Base-by-base conservation (phyloP, 1,139 yeast genomes). In the Candida anutae region DNA sequence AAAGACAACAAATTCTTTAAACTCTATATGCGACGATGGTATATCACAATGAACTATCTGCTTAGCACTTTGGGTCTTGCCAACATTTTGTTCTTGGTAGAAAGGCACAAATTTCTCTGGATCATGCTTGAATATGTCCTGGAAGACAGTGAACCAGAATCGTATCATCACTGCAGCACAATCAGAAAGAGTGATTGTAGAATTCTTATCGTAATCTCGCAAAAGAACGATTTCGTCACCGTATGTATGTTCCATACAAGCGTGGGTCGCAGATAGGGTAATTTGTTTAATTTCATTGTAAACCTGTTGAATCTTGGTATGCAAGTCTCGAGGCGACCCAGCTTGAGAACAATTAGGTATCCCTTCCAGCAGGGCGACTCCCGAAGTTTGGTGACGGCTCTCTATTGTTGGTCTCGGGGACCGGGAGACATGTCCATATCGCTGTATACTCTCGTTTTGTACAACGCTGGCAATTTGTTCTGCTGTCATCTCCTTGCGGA, bases 91-190 rank as follows among this genome's bases (percentile, higher is more conserved):
- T n/a, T n/a, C n/a, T 34, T 45, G 54, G 19, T 35, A 50, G 43
- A 45, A 55, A n/a, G 61, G 68, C 22, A 38, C 46, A 20, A 53
- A 35, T 5, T 23, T 30, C 8, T 24, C 28, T 5, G 39, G 39
- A 14, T 31, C 21, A 12, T 33, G 37, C 22, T 43, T 39, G 42
- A 73, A 63, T 28, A 66, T 68, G 3, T 56, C 69, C 5, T 65
- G 50, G 43, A 81, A 82, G 1, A 76, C 80, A 0, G 84, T 62
- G 3, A 70, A 45, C 73, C 81, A 69, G 42, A 65, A 75, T 29
- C 68, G 45, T 5, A 57, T 52, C 9, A 82, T 46, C 2, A 59
- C 50, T 2, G 47, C 40, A 1, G 66, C 51, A 22, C 76, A 64
- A 31, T 68, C 74, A 1, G 25, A 26, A n/a, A 80, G 42, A 2